Conservation (phyloP, 306 rosid genomes). For the Heteromeles arbutifolia region DNA sequence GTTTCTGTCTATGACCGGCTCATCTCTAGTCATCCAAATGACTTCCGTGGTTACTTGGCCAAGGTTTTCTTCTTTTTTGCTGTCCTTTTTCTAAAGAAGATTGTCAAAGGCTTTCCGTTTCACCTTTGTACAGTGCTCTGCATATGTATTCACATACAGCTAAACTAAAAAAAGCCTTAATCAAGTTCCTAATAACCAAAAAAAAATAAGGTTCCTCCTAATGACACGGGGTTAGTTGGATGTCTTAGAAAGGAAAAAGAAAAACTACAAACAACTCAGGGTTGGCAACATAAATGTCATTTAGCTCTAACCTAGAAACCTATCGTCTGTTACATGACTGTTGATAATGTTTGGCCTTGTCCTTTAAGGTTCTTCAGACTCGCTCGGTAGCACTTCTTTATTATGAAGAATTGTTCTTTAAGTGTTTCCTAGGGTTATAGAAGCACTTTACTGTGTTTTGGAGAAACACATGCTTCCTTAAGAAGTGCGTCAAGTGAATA, state of each 20-base stretch:
- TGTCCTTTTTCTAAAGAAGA: background rate
- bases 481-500: background rate
- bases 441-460: background rate
- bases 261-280: background rate
- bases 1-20: slow-evolving; percentile 75
- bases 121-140: background rate
- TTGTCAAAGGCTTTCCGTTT: background rate
- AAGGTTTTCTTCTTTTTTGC: slow-evolving; percentile 40
- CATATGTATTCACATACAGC: background rate
- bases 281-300: background rate
- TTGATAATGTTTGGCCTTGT: background rate
- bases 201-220: background rate
- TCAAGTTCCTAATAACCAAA: background rate
- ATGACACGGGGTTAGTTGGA: background rate
- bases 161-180: background rate
- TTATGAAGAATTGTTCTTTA: too few species aligned
- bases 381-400: background rate
- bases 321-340: background rate
- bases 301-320: background rate
- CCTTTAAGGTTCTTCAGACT: background rate
- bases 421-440: too few species aligned
- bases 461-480: background rate
- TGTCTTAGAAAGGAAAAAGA: background rate
- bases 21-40: slow-evolving; percentile 63
- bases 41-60: slow-evolving; percentile 94